Base-by-base conservation (phyloP, 1,139 yeast species). In the Sugiyamaella xylanicola region DNA sequence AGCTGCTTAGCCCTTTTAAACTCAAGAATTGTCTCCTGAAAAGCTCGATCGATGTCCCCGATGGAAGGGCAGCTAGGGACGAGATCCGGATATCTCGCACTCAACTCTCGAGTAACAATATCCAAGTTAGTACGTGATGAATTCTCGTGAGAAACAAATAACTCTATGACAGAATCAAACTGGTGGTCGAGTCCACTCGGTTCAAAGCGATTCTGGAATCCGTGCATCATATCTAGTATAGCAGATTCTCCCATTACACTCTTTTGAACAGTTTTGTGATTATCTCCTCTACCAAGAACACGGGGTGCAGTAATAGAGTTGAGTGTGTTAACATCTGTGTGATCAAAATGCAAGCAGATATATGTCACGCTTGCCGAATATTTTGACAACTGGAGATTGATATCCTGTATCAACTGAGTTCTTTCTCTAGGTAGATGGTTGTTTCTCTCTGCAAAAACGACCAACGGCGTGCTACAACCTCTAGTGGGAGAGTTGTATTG, bases 211-310 rank as follows among this genome's bases (percentile, higher is more conserved):
- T 74, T 72, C 35, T 87, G 74, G 61, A 89, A 89, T 0, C 90
- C 90, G 47, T 75, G 72, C 86, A 88, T 82, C 16, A 89, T 82
- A n/a, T 75, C 78, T 17, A 75, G 69, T 0, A 85, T 84, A 41
- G 77, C 73, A 7, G 70, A 70, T 2, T 71, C 68, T 1, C 81
- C 80, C 55, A 82, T 79, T 0, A 75, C 65, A 0, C 66, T 69
- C 2, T 77, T 77, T 61, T 86, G 85, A 43, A 90, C 86, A 0
- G 91, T 81, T 69, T 89, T 96, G 68, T 90, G 97, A 61, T 87
- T 85, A 66, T 87, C 91, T 1, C 96, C 96, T 66, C 96, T 76
- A 0, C 66, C 67, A 11, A 78, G 57, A 0, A 89, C 83, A 59
- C 96, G 76, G 0, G 74, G 66, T 16, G 71, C 69, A 0, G 95